Conservation (phyloP, 2,329 filamentous ascomycete genomes). For the Paecilomyces sp. region DNA sequence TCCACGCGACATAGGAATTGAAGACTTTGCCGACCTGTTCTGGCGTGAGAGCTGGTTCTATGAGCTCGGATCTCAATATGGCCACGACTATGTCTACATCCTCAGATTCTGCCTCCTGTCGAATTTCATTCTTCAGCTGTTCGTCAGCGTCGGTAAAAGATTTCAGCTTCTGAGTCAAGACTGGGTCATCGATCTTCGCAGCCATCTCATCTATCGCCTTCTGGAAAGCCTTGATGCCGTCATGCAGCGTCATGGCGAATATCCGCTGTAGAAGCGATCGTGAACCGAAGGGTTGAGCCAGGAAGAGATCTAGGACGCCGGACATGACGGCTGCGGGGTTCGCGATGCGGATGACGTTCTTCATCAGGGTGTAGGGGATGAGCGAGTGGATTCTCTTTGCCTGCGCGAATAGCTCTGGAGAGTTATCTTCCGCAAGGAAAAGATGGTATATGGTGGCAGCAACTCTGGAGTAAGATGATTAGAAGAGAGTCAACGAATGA, state of each 20-base stretch:
- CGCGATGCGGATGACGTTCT: slow-evolving; percentile 93
- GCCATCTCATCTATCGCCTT: slow-evolving; percentile 74
- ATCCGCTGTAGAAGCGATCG: slow-evolving; percentile 89
- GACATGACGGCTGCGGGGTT: slow-evolving; percentile 97
- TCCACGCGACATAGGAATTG: slow-evolving; percentile 95
- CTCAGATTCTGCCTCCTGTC: slow-evolving; percentile 65
- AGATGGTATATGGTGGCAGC: slow-evolving; percentile 95
- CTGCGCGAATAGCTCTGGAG: slow-evolving; percentile 90
- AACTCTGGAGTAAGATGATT: slow-evolving; percentile 44
- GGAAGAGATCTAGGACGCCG: slow-evolving; percentile 87
- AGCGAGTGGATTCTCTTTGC: slow-evolving; percentile 90
- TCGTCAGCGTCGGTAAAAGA: slow-evolving; percentile 71
- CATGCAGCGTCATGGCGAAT: slow-evolving; percentile 82
- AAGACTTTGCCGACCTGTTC: slow-evolving; percentile 78
- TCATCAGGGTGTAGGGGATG: slow-evolving; percentile 85
- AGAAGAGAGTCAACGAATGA: background rate
- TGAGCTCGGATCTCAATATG: slow-evolving; percentile 70
- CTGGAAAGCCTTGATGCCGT: slow-evolving; percentile 82
- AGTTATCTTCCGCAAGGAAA: slow-evolving; percentile 97
- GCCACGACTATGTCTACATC: slow-evolving; percentile 79
- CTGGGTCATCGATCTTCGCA: slow-evolving; percentile 70
- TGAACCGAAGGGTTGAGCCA: slow-evolving; percentile 88
- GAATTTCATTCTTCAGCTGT: slow-evolving; percentile 63
- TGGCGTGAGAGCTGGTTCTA: slow-evolving; percentile 62
- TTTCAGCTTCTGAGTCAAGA: slow-evolving; percentile 74